A percentile compares a stretch with the other conserved stretches of the same genome.
Conservation (phyloP, 805 yeast species). For the Candida schatavii region DNA sequence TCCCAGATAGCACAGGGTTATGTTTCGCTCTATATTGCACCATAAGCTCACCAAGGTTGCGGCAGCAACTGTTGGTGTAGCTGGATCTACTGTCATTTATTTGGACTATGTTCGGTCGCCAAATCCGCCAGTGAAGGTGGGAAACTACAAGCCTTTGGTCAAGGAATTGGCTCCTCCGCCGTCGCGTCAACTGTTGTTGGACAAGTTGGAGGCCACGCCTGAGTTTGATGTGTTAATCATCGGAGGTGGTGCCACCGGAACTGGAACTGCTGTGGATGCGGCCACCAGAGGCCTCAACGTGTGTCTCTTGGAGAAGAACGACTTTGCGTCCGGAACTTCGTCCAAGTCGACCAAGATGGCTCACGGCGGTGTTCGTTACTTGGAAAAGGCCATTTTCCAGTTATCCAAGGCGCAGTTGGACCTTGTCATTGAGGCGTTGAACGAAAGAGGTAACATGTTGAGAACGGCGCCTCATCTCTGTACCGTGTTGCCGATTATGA, state of each 20-base stretch:
- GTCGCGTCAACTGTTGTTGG: conserved; percentile 50
- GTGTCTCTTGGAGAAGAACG: conserved; percentile 80
- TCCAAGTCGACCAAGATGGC: conserved; percentile 95
- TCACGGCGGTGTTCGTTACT: conserved; percentile 94
- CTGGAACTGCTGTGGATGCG: conserved; percentile 92
- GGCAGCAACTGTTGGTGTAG: conserved; percentile 28
- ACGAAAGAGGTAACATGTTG: conserved; percentile 82
- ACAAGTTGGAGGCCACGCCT: conserved; percentile 41
- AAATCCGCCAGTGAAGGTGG: conserved; percentile 20
- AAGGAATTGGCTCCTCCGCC: conserved; percentile 52
- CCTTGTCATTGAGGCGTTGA: conserved; percentile 83
- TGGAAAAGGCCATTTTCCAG: conserved; percentile 93
- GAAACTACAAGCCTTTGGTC: conserved; percentile 42
- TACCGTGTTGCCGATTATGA: conserved; percentile 83
- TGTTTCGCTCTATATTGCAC: conserved; percentile 13
- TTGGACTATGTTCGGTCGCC: conserved; percentile 40
- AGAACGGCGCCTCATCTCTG: conserved; percentile 91
- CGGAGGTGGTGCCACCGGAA: conserved; percentile 97
- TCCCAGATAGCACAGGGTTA: too few relatives aligned
- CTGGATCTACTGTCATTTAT: conserved; percentile 37
- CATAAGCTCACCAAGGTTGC: conserved; percentile 29
- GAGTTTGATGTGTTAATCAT: conserved; percentile 79
- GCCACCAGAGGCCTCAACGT: conserved; percentile 87
- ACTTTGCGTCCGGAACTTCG: conserved; percentile 90
- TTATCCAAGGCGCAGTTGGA: conserved; percentile 86